Percentiles rank a stretch among this genome's conserved stretches.
These are phyloP conservation scores for Fagopyrum tataricum DNA, from an alignment of 148 eudicot genomes.

Conservation along the genomic window DNA sequence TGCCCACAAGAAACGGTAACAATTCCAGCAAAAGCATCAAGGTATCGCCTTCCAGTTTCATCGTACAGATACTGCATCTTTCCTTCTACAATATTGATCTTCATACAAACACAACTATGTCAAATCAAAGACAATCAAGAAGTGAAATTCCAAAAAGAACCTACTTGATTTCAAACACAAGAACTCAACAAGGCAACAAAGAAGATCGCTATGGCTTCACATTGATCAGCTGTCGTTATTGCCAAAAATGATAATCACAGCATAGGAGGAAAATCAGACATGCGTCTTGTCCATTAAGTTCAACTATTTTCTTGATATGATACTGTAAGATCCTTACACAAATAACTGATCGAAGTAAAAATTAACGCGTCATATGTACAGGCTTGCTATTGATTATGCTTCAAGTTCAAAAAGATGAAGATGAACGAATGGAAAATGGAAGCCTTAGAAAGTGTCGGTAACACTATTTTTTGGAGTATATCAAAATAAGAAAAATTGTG, in stretches of 20 bases:
- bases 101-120: constrained; percentile 15
- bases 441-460: neutral
- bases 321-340: neutral
- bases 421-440: neutral
- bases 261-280: too few relatives aligned
- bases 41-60: constrained; percentile 86
- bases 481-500: too few relatives aligned
- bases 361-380: neutral
- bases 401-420: neutral
- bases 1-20: constrained; percentile 99
- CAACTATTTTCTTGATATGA: neutral
- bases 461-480: too few relatives aligned
- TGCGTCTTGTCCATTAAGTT: neutral
- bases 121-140: neutral
- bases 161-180: neutral
- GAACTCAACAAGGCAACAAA: neutral
- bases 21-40: constrained; percentile 97
- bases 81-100: constrained; percentile 97
- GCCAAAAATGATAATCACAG: too few relatives aligned
- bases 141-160: neutral
- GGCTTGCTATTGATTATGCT: neutral
- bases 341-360: neutral
- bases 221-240: too few relatives aligned
- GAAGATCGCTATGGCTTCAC: too few relatives aligned
- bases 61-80: constrained; percentile 98